These are phyloP conservation scores for Phoenix roebelenii DNA, from an alignment of 176 grass and related monocot genomes.

Conservation along the genomic window DNA sequence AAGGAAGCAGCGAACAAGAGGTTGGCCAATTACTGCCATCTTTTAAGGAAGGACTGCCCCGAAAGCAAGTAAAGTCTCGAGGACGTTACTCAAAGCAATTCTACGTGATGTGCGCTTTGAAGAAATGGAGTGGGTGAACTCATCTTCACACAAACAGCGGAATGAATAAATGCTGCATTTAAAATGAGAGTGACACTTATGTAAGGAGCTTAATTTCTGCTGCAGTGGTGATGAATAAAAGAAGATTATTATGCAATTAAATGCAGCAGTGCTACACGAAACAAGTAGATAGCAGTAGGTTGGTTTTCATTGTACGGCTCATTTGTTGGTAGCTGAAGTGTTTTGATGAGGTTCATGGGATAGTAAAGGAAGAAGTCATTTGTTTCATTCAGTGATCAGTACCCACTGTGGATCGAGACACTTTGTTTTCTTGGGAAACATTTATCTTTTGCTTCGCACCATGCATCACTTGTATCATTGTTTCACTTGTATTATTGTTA, in stretches of 20 bases:
- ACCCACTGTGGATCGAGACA: not conserved
- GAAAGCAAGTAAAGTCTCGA: not conserved
- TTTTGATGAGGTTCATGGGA: not conserved
- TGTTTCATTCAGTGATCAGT: slow-evolving; percentile 8
- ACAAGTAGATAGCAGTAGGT: slow-evolving; percentile 6
- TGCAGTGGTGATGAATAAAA: slow-evolving; percentile 8
- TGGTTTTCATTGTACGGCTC: slow-evolving; percentile 9
- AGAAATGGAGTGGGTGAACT: not conserved
- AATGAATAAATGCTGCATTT: slow-evolving; percentile 17
- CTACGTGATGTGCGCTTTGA: not conserved
- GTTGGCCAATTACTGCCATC: slow-evolving; percentile 13
- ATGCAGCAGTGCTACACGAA: slow-evolving; percentile 1
- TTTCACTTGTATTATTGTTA: not conserved
- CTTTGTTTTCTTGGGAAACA: not conserved
- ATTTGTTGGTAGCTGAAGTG: slow-evolving; percentile 3
- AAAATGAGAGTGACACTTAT: slow-evolving; percentile 1
- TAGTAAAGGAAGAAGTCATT: slow-evolving; percentile 5
- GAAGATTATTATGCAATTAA: not conserved
- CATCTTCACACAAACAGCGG: not conserved
- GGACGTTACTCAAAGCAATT: not conserved
- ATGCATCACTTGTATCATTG: not conserved
- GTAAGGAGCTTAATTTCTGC: not conserved
- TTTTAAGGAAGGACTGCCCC: not conserved
- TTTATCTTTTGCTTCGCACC: not conserved
- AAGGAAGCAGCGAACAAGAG: slow-evolving; percentile 3